Conservation (phyloP, 2,329 filamentous ascomycete genomes). For the Pseudogymnoascus sp. region DNA sequence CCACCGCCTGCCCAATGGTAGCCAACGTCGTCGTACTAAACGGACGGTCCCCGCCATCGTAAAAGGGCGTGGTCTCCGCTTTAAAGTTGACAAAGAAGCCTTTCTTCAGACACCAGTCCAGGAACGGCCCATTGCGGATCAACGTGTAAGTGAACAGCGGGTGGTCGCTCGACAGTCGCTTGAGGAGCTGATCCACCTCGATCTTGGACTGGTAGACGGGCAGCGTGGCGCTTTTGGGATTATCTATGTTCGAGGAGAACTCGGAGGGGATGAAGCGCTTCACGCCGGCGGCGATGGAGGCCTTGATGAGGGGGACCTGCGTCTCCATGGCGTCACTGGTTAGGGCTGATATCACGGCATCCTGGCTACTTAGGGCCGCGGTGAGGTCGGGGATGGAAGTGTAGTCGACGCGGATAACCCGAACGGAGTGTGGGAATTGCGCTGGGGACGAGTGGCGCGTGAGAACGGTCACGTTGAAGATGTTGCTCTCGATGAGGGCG, state of each 20-base stretch:
- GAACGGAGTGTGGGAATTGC: slow-evolving; percentile 28
- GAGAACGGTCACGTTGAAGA: slow-evolving; percentile 42
- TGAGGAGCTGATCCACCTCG: not conserved
- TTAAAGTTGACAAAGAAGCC: not conserved
- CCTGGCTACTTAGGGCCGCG: slow-evolving; percentile 45
- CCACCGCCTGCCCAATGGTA: not conserved
- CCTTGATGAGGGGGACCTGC: slow-evolving; percentile 33
- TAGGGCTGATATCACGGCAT: slow-evolving; percentile 50
- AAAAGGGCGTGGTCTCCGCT: not conserved
- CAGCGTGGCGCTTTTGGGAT: not conserved
- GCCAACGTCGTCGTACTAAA: not conserved
- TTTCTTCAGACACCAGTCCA: not conserved
- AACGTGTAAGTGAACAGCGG: not conserved
- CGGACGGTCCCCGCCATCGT: not conserved
- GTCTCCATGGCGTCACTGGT: slow-evolving; percentile 27
- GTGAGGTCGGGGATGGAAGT: slow-evolving; percentile 35
- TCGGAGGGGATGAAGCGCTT: not conserved
- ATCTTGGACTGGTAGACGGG: not conserved
- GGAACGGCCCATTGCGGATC: not conserved
- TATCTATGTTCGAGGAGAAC: not conserved
- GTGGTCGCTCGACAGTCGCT: not conserved
- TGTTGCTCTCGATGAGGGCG: slow-evolving; percentile 19
- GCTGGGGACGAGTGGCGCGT: slow-evolving; percentile 35
- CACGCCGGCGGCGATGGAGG: not conserved
- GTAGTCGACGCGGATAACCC: slow-evolving; percentile 41